A percentile compares a stretch with the other conserved stretches of the same genome.
Conservation (phyloP, 495 filamentous ascomycete species). For the Acidomyces sp. region DNA sequence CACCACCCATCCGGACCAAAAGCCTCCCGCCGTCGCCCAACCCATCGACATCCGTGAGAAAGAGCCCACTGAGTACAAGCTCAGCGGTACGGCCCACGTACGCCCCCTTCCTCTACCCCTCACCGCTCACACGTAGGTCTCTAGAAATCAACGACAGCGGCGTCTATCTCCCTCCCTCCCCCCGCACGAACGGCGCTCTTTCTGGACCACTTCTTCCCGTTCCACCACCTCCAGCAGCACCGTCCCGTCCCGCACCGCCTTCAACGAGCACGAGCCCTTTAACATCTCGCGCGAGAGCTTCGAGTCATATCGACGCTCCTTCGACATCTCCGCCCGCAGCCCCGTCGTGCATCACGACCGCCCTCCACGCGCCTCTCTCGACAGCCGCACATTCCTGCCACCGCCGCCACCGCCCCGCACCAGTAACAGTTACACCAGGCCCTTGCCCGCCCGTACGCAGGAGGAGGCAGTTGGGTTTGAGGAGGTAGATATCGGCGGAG, state of each 20-base stretch:
- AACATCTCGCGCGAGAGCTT: conserved; percentile 96
- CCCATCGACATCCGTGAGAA: conserved; percentile 24
- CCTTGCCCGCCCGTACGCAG: conserved; percentile 9
- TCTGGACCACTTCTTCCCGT: conserved; percentile 59
- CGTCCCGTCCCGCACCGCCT: conserved; percentile 52
- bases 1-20: conserved; percentile 1
- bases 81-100: conserved; percentile 26
- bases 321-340: conserved; percentile 29
- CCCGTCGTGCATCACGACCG: conserved; percentile 22
- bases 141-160: conserved; percentile 93
- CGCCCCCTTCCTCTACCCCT: background rate
- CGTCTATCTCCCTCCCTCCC: conserved; percentile 91
- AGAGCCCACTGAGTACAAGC: conserved; percentile 30
- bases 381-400: conserved; percentile 27
- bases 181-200: conserved; percentile 64
- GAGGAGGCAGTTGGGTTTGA: conserved; percentile 46
- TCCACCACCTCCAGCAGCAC: conserved; percentile 55
- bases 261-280: conserved; percentile 82
- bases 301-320: conserved; percentile 92
- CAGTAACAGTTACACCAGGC: conserved; percentile 35
- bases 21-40: background rate
- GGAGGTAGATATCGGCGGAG: conserved; percentile 59
- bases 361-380: conserved; percentile 71
- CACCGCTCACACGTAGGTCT: conserved; percentile 2
- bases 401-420: conserved; percentile 48